Evolutionary conservation across 192 early-diverging fungal species (phyloP), one percentile per base, ranked within the genome.

Genomic region (Coemansia sp.): DNA sequence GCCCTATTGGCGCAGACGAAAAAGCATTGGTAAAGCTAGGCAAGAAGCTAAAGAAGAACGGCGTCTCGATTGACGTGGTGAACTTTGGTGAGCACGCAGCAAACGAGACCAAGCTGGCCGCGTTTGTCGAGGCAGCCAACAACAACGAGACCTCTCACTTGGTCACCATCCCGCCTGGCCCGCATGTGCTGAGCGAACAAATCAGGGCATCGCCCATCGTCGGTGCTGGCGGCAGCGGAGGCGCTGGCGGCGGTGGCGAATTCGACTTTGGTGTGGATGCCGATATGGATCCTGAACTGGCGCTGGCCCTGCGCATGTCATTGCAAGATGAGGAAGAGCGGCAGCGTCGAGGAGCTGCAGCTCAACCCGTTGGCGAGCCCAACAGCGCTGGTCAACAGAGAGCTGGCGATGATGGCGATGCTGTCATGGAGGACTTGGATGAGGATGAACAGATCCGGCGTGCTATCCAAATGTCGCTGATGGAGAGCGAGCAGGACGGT

Each of bases 31-130:
- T 95, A 32, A 90, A 88, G 74, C 76, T 99, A 55, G 97, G 90
- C 66, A 98, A 98, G 86, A 97, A 96, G 74, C 87, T 96, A 64
- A 97, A 98, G 79, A 99, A 99, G 89, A 99, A 99, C 85, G 95
- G 93, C 68, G 88, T 99, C 42, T 94, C 94, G 9, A 90, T 99
- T 12, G 97, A 99, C 72, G 84, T 99, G 9, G 74, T 99, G 48
- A 96, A 94, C 76, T 99, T 99, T 89, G 96, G 97, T 64, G 94
- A 98, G 79, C 91, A 94, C 62, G 72, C 84, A 4, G 88, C 89
- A 58, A 99, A 99, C 70, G 93, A 93, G 32, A 68, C 90, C 32
- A 96, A 95, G 83, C 84, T 99, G 38, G 88, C 94, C 29, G 94
- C 94, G 5, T 99, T 99, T 78, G 88, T 97, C 37, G 85, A 84